phyloP scores from a whole-genome alignment of 768 basidiomycete genomes.

The Phanerochaete carnosa region DNA sequence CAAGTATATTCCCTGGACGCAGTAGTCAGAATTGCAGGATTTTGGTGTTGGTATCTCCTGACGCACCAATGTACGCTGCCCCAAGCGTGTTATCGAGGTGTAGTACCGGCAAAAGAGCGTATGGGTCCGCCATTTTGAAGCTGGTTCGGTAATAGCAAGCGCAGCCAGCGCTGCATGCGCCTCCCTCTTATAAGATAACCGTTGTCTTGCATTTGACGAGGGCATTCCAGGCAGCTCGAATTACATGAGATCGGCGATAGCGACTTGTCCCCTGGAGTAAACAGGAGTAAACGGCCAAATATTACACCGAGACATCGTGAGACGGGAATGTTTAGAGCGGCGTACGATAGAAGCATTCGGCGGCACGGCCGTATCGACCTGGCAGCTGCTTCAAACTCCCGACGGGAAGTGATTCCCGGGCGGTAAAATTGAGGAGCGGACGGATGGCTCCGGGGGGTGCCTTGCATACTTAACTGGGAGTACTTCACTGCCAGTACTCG shows the following conservation, averaged over 20 bases:
- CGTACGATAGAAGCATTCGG: not conserved
- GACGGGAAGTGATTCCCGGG: not conserved
- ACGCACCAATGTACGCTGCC: conserved; percentile 12
- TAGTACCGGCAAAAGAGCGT: not conserved
- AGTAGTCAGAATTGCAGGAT: not conserved
- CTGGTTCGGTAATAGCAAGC: not conserved
- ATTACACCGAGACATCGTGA: not conserved
- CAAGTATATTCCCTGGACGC: conserved; percentile 1
- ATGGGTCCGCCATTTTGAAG: not conserved
- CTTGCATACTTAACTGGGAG: too few relatives aligned
- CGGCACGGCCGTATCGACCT: not conserved
- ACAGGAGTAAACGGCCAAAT: not conserved
- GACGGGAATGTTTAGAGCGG: not conserved
- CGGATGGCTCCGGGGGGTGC: not conserved
- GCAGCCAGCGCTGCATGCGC: not conserved
- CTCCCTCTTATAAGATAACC: not conserved
- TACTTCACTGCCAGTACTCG: too few relatives aligned
- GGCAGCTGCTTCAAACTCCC: not conserved
- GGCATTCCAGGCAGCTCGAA: not conserved
- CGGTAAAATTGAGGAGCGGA: not conserved
- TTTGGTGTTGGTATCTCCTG: not conserved
- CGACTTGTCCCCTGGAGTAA: not conserved
- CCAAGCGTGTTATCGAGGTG: conserved; percentile 10
- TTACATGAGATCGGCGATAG: not conserved
- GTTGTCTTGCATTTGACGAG: not conserved